phyloP scores from a whole-genome alignment of 2,329 filamentous ascomycete species.

The Fusarium dimerum region DNA sequence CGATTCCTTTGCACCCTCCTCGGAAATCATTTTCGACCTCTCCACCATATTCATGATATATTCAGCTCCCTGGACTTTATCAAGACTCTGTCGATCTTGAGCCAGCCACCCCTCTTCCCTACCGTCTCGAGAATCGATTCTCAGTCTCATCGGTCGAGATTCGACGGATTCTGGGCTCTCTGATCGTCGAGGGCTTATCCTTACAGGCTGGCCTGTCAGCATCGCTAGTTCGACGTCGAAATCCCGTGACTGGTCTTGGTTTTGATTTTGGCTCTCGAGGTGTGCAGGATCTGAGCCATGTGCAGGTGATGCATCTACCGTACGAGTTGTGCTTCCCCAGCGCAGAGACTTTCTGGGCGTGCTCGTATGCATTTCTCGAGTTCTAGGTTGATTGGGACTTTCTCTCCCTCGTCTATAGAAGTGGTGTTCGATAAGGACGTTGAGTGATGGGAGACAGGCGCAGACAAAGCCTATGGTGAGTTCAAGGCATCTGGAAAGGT shows the following conservation, averaged over 20 bases:
- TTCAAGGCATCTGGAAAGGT: slow-evolving; percentile 11
- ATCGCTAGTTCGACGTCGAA: slow-evolving; percentile 24
- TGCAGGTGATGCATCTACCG: slow-evolving; percentile 1
- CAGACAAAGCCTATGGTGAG: slow-evolving; percentile 25
- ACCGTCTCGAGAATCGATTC: slow-evolving; percentile 17
- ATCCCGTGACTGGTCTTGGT: slow-evolving; percentile 12
- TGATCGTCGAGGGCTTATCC: background rate
- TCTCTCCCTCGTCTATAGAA: slow-evolving; percentile 9
- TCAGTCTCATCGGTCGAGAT: slow-evolving; percentile 9
- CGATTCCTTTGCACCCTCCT: slow-evolving; percentile 18
- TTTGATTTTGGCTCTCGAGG: background rate
- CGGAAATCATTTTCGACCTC: slow-evolving; percentile 13
- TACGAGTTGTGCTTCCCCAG: slow-evolving; percentile 16
- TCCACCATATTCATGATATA: slow-evolving; percentile 25
- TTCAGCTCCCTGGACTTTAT: slow-evolving; percentile 5
- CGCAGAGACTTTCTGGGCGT: background rate
- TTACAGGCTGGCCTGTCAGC: slow-evolving; percentile 19
- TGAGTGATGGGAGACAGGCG: slow-evolving; percentile 22
- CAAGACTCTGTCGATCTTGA: background rate
- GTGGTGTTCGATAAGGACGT: slow-evolving; percentile 17
- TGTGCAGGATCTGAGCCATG: background rate
- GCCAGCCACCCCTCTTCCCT: slow-evolving; percentile 20
- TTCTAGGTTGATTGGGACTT: background rate
- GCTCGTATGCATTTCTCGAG: background rate
- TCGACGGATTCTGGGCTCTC: slow-evolving; percentile 4